Percentiles rank a stretch among this genome's conserved stretches.
Conservation (phyloP, 768 basidiomycete genomes). For the Paxillus involutus region DNA sequence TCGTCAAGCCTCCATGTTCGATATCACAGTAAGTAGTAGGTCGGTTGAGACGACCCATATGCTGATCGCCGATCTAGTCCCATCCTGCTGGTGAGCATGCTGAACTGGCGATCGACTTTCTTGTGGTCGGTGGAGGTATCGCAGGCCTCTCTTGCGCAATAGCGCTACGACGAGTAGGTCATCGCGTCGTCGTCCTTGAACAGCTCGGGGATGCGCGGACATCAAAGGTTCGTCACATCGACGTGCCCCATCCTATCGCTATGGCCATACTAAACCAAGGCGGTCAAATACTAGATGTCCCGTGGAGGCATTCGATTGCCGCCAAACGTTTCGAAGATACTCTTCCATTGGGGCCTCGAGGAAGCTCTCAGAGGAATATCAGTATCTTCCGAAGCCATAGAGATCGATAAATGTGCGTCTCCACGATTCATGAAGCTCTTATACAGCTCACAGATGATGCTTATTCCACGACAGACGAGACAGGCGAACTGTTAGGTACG, state of each 20-base stretch:
- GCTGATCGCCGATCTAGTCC: conserved; percentile 9
- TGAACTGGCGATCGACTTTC: conserved; percentile 34
- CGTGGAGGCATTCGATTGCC: conserved; percentile 47
- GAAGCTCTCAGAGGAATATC: conserved; percentile 40
- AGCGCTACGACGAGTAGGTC: conserved; percentile 55
- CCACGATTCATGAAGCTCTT: no score
- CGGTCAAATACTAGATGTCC: conserved; percentile 23
- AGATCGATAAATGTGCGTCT: conserved; percentile 29
- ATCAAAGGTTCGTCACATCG: conserved; percentile 28
- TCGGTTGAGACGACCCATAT: neutral
- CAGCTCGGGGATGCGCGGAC: conserved; percentile 39
- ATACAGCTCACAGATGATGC: neutral
- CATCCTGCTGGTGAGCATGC: conserved; percentile 13
- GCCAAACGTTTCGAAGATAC: conserved; percentile 57
- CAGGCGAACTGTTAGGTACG: conserved; percentile 42
- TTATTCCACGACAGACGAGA: conserved; percentile 36
- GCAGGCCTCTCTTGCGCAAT: conserved; percentile 58
- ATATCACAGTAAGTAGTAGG: conserved; percentile 7
- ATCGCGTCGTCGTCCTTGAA: conserved; percentile 60
- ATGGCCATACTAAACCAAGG: neutral
- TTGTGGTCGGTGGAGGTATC: conserved; percentile 53
- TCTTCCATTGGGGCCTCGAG: conserved; percentile 56
- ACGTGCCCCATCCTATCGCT: neutral
- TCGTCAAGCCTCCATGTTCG: conserved; percentile 11
- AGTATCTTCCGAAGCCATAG: conserved; percentile 17